Evolutionary conservation across 306 rosid genomes (phyloP), one percentile per base, ranked within the genome.

Genomic region (Prunus fruticosa): DNA sequence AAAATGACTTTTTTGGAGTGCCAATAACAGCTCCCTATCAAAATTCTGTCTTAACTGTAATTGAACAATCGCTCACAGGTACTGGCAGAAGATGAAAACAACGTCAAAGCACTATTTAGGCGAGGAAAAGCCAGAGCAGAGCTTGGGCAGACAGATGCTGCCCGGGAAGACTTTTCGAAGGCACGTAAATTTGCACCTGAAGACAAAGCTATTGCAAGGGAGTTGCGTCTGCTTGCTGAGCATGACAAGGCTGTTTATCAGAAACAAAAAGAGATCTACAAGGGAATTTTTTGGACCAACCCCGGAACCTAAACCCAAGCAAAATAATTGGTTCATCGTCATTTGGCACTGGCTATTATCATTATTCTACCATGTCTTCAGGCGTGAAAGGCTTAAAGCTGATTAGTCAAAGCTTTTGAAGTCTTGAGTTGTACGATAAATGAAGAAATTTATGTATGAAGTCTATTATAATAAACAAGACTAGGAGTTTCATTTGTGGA

Each of bases 191-290:
- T 68, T 67, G 89, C 86, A 23, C 97, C 98, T 1, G 83, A 88
- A 56, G 97, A 95, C 83, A 90, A 92, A 86, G 92, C 93, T 25
- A 92, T 95, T 67, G 79, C 87, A 11, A 92, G 78, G 84, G 98
- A 92, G 87, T 77, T 95, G 67, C 87, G 82, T 51, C 71, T 86
- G 69, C 91, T 93, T 75, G 91, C 90, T 57, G 93, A 91, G 66
- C 95, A 91, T 53, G 96, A 92, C 84, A 90, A 88, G 86, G 93
- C 89, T 78, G 63, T 92, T 77, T 89, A 95, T 78, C 93, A 90
- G 85, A 95, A 92, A 93, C 98, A 92, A 73, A 95, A 88, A 80
- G 97, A 92, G 88, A 85, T 95, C 68, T 92, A 95, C 69, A 95
- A 89, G 83, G 98, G 98, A 49, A 88, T 95, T 62, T 92, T 92